Evolutionary conservation across 352 stramenopile species (phyloP), one percentile per base, ranked within the genome.

Genomic region (Peronospora destructor): DNA sequence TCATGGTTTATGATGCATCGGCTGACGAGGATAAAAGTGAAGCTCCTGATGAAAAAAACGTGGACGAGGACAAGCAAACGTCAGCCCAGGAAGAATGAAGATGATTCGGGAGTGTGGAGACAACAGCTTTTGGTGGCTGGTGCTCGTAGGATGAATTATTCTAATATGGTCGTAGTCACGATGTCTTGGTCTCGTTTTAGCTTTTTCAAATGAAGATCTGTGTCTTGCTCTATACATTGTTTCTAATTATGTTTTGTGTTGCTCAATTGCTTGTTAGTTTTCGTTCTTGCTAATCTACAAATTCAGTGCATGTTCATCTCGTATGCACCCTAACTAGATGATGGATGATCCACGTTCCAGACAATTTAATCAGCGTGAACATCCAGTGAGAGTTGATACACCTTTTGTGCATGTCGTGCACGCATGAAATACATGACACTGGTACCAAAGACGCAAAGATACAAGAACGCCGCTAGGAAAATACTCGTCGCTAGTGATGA

Each of bases 321-420:
- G 28, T 45, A 52, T 30, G 21, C 47, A 49, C 39, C 48, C 17
- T 60, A 55, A 49, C 50, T 60, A 55, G 14, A 25, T 61, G 36
- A 33, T 62, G 33, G 36, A 33, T 62, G 33, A 29, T 29, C 28
- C 45, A 10, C 38, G 38, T 51, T 42, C 17, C 25, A 33, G 25
- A 34, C 6, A 19, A 14, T 25, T 55, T 77, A 89, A 57, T 93
- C 79, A 12, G 77, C 72, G 55, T 93, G 82, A 26, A 93, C 77
- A 55, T 91, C 82, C 33, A 93, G 75, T 14, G 82, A 93, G 43
- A 93, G 66, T 61, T 93, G 82, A 68, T 91, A 93, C 23, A 93
- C 82, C 55, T 93, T 93, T 33, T 91, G 79, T 11, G 82, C 82
- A 12, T 75, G 76, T 33, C 82, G 68, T 17, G 79, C 77, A 32